Percentiles rank a stretch among this genome's conserved stretches.
phyloP scores from a whole-genome alignment of 2,329 filamentous ascomycete species.

The Dactylellina leptospora region DNA sequence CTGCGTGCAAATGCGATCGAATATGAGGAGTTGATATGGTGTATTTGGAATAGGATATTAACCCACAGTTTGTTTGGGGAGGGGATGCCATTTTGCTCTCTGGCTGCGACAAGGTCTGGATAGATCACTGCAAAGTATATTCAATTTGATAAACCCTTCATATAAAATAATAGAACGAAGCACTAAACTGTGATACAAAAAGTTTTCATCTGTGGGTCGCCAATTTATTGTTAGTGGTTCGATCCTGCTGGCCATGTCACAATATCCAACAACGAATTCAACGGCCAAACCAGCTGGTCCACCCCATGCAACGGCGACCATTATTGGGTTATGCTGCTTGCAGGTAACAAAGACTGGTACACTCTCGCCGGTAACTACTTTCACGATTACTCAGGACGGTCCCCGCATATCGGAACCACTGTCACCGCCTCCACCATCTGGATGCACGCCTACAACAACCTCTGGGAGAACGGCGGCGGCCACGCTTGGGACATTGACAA shows the following conservation, averaged over 20 bases:
- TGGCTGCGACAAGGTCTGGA: slow-evolving; percentile 60
- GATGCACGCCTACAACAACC: slow-evolving; percentile 62
- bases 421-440: slow-evolving; percentile 57
- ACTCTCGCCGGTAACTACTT: slow-evolving; percentile 63
- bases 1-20: neutral
- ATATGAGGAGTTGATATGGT: too few species aligned
- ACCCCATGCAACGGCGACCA: slow-evolving; percentile 63
- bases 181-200: neutral
- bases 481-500: slow-evolving; percentile 63
- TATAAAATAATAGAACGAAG: neutral
- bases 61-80: slow-evolving; percentile 61
- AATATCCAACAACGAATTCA: slow-evolving; percentile 64
- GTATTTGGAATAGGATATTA: slow-evolving; percentile 55
- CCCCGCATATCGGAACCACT: slow-evolving; percentile 62
- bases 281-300: slow-evolving; percentile 62
- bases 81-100: slow-evolving; percentile 60
- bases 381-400: slow-evolving; percentile 63
- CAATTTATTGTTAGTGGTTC: slow-evolving; percentile 62
- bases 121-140: slow-evolving; percentile 60
- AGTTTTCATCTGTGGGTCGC: slow-evolving; percentile 62
- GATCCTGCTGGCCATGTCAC: slow-evolving; percentile 60
- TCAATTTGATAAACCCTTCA: neutral
- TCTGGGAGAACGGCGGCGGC: slow-evolving; percentile 61
- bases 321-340: slow-evolving; percentile 64
- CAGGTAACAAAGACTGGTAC: slow-evolving; percentile 61